Base-by-base conservation (phyloP, 768 basidiomycete species). In the Melanogaster broomeanus region DNA sequence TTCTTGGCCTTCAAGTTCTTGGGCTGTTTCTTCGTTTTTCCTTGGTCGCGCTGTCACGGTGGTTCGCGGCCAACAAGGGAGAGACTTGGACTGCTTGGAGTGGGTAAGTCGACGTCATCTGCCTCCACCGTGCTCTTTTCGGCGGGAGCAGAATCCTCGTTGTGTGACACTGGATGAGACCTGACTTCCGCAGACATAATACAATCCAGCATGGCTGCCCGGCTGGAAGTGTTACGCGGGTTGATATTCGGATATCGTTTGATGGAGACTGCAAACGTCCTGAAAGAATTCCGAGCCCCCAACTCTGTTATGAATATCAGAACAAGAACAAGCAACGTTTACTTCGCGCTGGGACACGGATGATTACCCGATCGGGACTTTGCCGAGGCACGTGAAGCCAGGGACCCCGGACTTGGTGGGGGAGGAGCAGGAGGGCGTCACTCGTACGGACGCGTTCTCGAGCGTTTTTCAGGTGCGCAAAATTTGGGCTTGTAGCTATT, bases 101-200 rank as follows among this genome's bases (percentile, higher is more conserved):
- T n/a, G 22, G 30, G 19, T 19, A 42, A 18, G 25, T 25, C 41
- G 6, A n/a, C 18, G 16, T 44, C 12, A 24, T 37, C n/a, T 5
- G 35, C 52, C 3, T 65, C 56, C 33, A 69, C 51, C 72, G 68
- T 9, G 61, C 57, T 27, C 63, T 75, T 77, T 35, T 67, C 70
- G 24, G 56, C 27, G 6, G 68, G 66, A 9, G 19, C 28, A 22
- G 45, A 15, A 21, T 45, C 49, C 27, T 60, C 62, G 19, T 38
- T 25, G 41, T 61, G 58, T 27, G 46, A 48, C 11, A 39, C 11
- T 27, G 60, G 48, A 30, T 51, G 45, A 10, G 46, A 34, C 39
- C 56, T 57, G 10, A 40, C 48, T 38, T 49, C 52, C 3, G 41
- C 49, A 47, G 54, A 52, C 54, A 51, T 50, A n/a, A n/a, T n/a